These are phyloP conservation scores for Scutellaria barbata DNA, from an alignment of 257 asterid genomes.

Conservation along the genomic window DNA sequence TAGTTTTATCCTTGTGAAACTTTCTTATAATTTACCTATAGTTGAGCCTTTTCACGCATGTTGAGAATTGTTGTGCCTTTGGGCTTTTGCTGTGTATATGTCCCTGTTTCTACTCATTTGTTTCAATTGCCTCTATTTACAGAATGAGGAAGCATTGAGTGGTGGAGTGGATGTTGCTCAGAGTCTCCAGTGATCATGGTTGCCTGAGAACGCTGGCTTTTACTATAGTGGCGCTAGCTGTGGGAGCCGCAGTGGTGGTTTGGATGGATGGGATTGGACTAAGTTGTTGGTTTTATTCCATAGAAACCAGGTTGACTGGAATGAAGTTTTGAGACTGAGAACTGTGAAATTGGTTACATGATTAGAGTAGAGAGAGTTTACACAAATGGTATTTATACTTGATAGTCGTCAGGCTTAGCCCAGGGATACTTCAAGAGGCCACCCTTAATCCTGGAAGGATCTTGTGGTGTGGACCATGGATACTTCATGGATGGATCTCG, in stretches of 20 bases:
- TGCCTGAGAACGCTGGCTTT: slow-evolving; percentile 54
- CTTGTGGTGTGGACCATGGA: slow-evolving; percentile 78
- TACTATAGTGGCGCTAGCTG: slow-evolving; percentile 43
- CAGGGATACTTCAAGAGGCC: slow-evolving; percentile 68
- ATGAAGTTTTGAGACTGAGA: too few relatives aligned
- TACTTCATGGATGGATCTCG: slow-evolving; percentile 81
- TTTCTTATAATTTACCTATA: too few relatives aligned
- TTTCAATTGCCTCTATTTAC: too few relatives aligned
- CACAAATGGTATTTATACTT: slow-evolving; percentile 19
- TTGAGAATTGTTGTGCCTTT: too few relatives aligned
- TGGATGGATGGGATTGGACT: slow-evolving; percentile 56
- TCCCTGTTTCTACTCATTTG: too few relatives aligned
- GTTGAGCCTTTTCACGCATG: too few relatives aligned
- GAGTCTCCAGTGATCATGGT: slow-evolving; percentile 51
- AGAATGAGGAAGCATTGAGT: slow-evolving; percentile 69
- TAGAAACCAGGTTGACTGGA: too few relatives aligned
- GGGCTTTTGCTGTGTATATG: too few relatives aligned
- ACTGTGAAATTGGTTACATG: too few relatives aligned
- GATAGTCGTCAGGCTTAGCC: slow-evolving; percentile 80
- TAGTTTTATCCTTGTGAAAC: too few relatives aligned
- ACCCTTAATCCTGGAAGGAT: slow-evolving; percentile 61
- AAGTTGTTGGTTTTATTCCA: slow-evolving; percentile 38
- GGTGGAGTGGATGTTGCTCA: slow-evolving; percentile 52
- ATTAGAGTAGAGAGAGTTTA: too few relatives aligned
- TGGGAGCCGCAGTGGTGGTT: slow-evolving; percentile 49